phyloP scores from a whole-genome alignment of 2,329 filamentous ascomycete species.

The Penicillium occitanis region DNA sequence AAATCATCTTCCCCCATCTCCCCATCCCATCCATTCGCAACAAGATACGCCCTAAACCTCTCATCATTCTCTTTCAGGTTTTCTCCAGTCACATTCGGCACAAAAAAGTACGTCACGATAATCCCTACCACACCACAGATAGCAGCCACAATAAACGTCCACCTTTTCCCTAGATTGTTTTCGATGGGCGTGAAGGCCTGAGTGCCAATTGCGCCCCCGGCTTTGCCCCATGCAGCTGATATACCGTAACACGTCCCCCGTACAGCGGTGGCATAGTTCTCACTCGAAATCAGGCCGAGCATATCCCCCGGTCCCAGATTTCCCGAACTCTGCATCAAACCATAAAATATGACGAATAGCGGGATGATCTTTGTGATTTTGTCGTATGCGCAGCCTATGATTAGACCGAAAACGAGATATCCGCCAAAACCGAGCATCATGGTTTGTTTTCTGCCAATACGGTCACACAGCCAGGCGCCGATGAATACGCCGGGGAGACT shows the following conservation, averaged over 20 bases:
- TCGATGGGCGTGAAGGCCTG: conserved; percentile 53
- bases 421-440: conserved; percentile 54
- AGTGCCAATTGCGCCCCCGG: conserved; percentile 54
- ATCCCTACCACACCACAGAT: conserved; percentile 52
- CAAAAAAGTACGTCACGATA: conserved; percentile 50
- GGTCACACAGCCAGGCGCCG: conserved; percentile 51
- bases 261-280: conserved; percentile 55
- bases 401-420: conserved; percentile 54
- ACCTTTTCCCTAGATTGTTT: conserved; percentile 47
- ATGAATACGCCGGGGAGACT: conserved; percentile 53
- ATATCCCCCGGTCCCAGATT: conserved; percentile 55
- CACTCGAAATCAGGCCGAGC: conserved; percentile 52
- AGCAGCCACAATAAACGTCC: conserved; percentile 55
- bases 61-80: conserved; percentile 48
- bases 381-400: conserved; percentile 53
- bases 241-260: conserved; percentile 54
- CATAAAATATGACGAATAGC: conserved; percentile 55
- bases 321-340: conserved; percentile 52
- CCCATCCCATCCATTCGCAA: conserved; percentile 49
- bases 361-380: conserved; percentile 52
- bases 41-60: conserved; percentile 47
- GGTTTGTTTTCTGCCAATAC: conserved; percentile 51
- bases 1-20: conserved; percentile 48
- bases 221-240: conserved; percentile 54
- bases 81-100: conserved; percentile 49